Evolutionary conservation across 1,284 basidiomycete genomes (phyloP).

Genomic region (Volvariella surrecta): DNA sequence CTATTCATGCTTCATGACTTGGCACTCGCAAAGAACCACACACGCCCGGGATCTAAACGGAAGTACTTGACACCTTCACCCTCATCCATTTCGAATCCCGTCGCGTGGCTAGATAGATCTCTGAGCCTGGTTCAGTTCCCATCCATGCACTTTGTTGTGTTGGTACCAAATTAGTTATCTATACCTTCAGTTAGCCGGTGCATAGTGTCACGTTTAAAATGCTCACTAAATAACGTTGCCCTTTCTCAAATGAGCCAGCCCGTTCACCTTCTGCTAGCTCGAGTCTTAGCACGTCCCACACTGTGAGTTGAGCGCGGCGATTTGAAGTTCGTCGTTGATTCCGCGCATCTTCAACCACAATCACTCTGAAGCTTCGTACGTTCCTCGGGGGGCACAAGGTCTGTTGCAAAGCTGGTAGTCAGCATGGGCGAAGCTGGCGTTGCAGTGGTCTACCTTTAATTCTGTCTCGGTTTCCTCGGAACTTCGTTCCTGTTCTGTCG

Average conservation of each 20-base stretch:
- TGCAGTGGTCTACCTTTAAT: too few relatives aligned
- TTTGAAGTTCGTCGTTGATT: slow-evolving; percentile 39
- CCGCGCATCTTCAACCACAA: slow-evolving; percentile 67
- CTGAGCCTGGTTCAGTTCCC: slow-evolving; percentile 38
- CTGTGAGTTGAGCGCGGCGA: slow-evolving; percentile 67
- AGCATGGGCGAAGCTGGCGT: too few relatives aligned
- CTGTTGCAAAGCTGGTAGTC: slow-evolving; percentile 32
- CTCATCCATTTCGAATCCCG: slow-evolving; percentile 52
- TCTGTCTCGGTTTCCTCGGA: slow-evolving; percentile 61
- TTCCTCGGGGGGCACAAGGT: slow-evolving; percentile 67
- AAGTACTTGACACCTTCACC: slow-evolving; percentile 18
- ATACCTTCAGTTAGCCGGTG: not conserved
- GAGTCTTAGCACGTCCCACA: slow-evolving; percentile 72
- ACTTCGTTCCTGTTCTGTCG: slow-evolving; percentile 41
- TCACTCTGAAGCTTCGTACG: slow-evolving; percentile 75
- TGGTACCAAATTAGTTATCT: slow-evolving; percentile 61
- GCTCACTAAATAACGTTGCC: slow-evolving; percentile 64
- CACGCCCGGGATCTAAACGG: too few relatives aligned
- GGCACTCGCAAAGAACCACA: too few relatives aligned
- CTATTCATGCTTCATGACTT: not conserved
- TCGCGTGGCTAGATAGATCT: slow-evolving; percentile 59
- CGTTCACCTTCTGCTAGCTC: slow-evolving; percentile 40
- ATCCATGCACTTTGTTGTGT: slow-evolving; percentile 58
- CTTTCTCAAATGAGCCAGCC: slow-evolving; percentile 52
- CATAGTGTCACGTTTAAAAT: not conserved